These are phyloP conservation scores for Carex kokanica DNA, from an alignment of 176 grass and related monocot species.

Conservation along the genomic window DNA sequence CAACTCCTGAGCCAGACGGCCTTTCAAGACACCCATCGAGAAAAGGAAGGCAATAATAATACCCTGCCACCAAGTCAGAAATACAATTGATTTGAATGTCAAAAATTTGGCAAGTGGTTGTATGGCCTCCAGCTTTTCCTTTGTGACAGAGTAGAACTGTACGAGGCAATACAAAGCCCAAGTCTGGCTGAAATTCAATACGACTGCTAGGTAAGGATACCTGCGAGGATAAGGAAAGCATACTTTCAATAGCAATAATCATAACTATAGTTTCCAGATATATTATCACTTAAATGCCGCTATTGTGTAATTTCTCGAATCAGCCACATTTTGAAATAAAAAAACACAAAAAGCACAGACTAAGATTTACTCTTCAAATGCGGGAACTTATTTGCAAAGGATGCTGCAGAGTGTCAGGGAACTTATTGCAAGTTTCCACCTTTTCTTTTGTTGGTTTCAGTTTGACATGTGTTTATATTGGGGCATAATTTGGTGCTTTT, in stretches of 20 bases:
- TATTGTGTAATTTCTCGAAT: neutral
- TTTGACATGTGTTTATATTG: neutral
- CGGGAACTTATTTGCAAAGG: neutral
- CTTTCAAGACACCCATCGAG: conserved; percentile 85
- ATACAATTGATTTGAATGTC: conserved; percentile 99
- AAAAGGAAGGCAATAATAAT: conserved; percentile 93
- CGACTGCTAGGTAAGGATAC: conserved; percentile 93
- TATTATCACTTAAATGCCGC: neutral
- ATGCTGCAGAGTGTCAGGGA: neutral
- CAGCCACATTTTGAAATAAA: neutral
- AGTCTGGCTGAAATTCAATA: conserved; percentile 97
- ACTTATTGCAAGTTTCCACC: neutral
- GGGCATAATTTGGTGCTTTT: conserved; percentile 1
- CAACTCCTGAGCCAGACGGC: conserved; percentile 80
- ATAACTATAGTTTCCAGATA: neutral
- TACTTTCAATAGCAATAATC: neutral
- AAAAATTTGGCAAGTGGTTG: conserved; percentile 95
- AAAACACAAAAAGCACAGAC: neutral
- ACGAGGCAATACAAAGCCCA: conserved; percentile 98
- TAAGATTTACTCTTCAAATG: neutral
- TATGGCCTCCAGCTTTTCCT: conserved; percentile 90
- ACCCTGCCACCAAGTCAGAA: conserved; percentile 99
- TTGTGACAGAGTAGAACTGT: conserved; percentile 89
- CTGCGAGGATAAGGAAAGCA: conserved; percentile 32
- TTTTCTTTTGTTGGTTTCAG: neutral